Percentiles rank a stretch among this genome's conserved stretches.
Evolutionary conservation across 2,329 filamentous ascomycete species (phyloP).

Genomic region (Pyricularia pennisetigena): DNA sequence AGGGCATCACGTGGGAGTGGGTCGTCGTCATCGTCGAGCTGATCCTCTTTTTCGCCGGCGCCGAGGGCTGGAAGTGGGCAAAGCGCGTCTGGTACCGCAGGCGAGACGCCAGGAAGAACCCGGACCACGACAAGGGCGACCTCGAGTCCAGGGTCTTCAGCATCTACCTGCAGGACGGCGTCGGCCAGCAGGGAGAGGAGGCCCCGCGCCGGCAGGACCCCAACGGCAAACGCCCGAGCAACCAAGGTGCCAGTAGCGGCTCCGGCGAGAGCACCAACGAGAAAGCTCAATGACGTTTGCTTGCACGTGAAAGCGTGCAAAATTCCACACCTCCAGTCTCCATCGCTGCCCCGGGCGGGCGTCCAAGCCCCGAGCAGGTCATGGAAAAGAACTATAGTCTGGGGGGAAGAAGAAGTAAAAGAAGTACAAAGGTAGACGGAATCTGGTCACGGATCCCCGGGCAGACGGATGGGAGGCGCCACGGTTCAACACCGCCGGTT

Average conservation of each 20-base stretch:
- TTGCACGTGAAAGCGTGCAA: neutral
- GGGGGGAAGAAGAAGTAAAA: no score
- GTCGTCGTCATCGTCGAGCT: slow-evolving; percentile 34
- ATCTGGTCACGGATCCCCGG: neutral
- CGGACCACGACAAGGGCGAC: slow-evolving; percentile 1
- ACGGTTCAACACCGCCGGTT: neutral
- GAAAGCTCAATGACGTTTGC: slow-evolving; percentile 4
- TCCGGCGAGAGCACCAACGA: slow-evolving; percentile 1
- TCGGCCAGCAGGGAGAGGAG: neutral
- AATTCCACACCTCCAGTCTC: neutral
- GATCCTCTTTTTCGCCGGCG: slow-evolving; percentile 35
- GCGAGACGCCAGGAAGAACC: neutral
- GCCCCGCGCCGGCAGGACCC: neutral
- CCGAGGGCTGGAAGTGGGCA: slow-evolving; percentile 38
- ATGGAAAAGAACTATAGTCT: neutral
- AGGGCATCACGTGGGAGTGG: slow-evolving; percentile 43
- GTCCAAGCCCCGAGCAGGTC: neutral
- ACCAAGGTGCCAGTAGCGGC: neutral
- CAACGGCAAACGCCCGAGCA: neutral
- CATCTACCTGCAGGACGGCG: neutral
- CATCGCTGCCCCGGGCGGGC: neutral
- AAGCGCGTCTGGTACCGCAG: slow-evolving; percentile 24
- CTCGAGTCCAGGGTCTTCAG: slow-evolving; percentile 5
- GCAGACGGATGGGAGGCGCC: neutral
- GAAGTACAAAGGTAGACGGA: neutral